These are phyloP conservation scores for Beverwykella pulmonaria DNA, from an alignment of 495 filamentous ascomycete species.

Conservation along the genomic window DNA sequence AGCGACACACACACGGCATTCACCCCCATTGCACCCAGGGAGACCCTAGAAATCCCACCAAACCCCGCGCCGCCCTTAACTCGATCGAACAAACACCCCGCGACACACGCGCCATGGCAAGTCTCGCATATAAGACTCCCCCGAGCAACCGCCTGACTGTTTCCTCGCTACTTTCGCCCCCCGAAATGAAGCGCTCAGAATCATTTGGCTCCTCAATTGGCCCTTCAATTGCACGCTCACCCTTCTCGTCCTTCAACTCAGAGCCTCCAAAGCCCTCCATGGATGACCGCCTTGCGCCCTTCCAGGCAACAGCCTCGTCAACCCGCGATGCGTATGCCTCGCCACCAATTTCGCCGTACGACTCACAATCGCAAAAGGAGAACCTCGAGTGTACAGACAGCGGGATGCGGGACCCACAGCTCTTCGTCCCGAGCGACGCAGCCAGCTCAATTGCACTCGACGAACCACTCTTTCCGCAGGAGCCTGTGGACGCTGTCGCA, in stretches of 20 bases:
- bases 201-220: constrained; percentile 34
- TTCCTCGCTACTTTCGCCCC: constrained; percentile 40
- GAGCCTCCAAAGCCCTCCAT: constrained; percentile 18
- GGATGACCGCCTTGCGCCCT: constrained; percentile 7
- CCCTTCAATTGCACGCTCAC: constrained; percentile 25
- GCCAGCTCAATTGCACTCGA: constrained; percentile 23
- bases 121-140: constrained; percentile 28
- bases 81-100: constrained; percentile 16
- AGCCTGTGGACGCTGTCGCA: constrained; percentile 19
- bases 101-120: constrained; percentile 30
- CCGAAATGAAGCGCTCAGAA: constrained; percentile 37
- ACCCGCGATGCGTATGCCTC: constrained; percentile 35
- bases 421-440: constrained; percentile 32
- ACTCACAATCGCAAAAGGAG: constrained; percentile 39
- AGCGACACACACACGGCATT: not conserved
- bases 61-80: constrained; percentile 4
- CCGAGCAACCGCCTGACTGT: constrained; percentile 34
- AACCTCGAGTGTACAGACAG: constrained; percentile 26
- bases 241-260: constrained; percentile 38
- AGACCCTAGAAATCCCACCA: constrained; percentile 6
- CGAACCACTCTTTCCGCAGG: constrained; percentile 34
- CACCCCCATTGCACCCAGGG: not conserved
- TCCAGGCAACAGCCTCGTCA: constrained; percentile 18
- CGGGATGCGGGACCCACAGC: constrained; percentile 32
- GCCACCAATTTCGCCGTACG: constrained; percentile 38